phyloP scores from a whole-genome alignment of 169 alveolate genomes.

The Plasmodium knowlesi region DNA sequence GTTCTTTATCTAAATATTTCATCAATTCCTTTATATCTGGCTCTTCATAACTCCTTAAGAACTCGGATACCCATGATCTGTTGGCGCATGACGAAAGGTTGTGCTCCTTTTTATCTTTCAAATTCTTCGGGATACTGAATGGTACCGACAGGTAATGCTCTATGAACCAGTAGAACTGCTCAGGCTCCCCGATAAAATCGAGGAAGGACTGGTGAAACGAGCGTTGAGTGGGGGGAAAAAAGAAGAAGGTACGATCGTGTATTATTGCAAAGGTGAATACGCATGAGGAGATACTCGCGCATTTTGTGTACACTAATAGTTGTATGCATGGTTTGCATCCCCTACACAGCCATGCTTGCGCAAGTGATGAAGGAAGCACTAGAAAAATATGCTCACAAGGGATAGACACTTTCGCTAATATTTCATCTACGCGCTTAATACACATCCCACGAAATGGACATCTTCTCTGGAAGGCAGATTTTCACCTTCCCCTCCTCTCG shows the following conservation, averaged over 20 bases:
- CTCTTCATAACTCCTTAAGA: constrained; percentile 41
- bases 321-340: neutral
- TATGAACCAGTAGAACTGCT: constrained; percentile 67
- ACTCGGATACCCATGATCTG: constrained; percentile 55
- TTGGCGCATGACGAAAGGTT: constrained; percentile 3
- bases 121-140: constrained; percentile 1
- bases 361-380: neutral
- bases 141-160: constrained; percentile 60
- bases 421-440: neutral
- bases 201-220: constrained; percentile 31
- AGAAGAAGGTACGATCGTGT: neutral
- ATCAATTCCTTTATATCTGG: constrained; percentile 14
- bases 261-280: neutral
- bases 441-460: neutral
- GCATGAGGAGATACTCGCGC: neutral
- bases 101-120: neutral
- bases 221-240: neutral
- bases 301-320: neutral
- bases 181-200: constrained; percentile 66
- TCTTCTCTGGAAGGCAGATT: neutral
- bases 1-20: constrained; percentile 26
- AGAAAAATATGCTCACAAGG: neutral
- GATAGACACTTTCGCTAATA: neutral
- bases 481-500: neutral
- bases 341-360: neutral